A percentile compares a stretch with the other conserved stretches of the same genome.
Evolutionary conservation across 106 monocot genomes (phyloP).

Genomic region (Apostasia ramifera): DNA sequence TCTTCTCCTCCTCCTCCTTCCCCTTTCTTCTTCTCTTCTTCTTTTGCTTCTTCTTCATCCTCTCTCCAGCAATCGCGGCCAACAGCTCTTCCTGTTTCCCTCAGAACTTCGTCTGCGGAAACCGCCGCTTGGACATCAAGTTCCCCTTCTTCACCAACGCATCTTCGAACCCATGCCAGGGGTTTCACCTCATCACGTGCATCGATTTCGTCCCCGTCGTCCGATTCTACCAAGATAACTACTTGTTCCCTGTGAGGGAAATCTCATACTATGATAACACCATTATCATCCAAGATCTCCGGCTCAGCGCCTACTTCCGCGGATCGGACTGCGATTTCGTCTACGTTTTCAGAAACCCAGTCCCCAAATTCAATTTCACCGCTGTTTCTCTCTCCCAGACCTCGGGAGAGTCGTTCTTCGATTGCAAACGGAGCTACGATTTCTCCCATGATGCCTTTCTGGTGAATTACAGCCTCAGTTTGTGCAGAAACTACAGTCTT

Average conservation of each 20-base stretch:
- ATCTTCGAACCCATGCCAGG: background rate
- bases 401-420: background rate
- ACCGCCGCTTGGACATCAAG: background rate
- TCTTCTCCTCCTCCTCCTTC: no score
- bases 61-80: background rate
- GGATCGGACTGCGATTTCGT: background rate
- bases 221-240: background rate
- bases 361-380: background rate
- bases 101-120: background rate
- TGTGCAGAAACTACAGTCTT: constrained; percentile 5
- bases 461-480: background rate
- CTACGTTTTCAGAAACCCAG: background rate
- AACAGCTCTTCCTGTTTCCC: no score
- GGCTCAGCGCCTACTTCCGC: constrained; percentile 4
- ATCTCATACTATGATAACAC: background rate
- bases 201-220: background rate
- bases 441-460: background rate
- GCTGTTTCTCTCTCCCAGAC: background rate
- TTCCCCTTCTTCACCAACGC: background rate
- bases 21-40: background rate
- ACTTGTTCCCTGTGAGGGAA: background rate
- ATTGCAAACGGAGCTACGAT: background rate
- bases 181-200: background rate
- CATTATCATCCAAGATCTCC: background rate
- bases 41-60: background rate